phyloP scores from a whole-genome alignment of 345 rosid species.

The Ailanthus altissimus region DNA sequence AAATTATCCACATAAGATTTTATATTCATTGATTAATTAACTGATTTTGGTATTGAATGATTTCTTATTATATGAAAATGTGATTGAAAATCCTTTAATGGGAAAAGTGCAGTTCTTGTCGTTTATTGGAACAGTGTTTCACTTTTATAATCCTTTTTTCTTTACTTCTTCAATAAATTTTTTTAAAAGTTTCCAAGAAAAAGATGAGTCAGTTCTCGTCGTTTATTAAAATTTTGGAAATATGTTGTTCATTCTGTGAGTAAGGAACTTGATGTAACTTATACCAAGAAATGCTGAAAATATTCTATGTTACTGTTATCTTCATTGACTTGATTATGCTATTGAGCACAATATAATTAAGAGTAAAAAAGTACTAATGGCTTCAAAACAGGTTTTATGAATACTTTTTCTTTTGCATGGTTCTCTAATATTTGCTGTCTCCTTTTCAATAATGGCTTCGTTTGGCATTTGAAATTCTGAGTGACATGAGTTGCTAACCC shows the following conservation, averaged over 20 bases:
- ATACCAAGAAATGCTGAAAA: neutral
- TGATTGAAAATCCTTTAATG: neutral
- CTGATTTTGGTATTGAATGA: neutral
- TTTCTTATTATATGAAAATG: neutral
- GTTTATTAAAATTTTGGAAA: neutral
- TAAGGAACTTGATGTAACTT: neutral
- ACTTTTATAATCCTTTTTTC: no score
- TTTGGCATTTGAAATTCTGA: neutral
- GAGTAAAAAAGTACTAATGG: neutral
- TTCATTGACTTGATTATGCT: no score
- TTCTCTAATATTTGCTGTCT: no score
- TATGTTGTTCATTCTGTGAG: neutral
- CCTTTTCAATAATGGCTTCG: no score
- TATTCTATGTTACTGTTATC: neutral
- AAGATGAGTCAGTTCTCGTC: neutral
- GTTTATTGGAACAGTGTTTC: no score
- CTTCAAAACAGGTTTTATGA: neutral
- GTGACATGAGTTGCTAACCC: neutral
- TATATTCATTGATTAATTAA: neutral
- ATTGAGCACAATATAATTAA: neutral
- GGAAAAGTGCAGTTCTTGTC: neutral
- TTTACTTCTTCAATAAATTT: no score
- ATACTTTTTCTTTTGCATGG: no score
- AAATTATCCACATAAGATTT: neutral
- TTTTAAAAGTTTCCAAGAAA: no score